These are phyloP conservation scores for Meyerozyma athensensis DNA, from an alignment of 1,139 yeast species.

Conservation along the genomic window DNA sequence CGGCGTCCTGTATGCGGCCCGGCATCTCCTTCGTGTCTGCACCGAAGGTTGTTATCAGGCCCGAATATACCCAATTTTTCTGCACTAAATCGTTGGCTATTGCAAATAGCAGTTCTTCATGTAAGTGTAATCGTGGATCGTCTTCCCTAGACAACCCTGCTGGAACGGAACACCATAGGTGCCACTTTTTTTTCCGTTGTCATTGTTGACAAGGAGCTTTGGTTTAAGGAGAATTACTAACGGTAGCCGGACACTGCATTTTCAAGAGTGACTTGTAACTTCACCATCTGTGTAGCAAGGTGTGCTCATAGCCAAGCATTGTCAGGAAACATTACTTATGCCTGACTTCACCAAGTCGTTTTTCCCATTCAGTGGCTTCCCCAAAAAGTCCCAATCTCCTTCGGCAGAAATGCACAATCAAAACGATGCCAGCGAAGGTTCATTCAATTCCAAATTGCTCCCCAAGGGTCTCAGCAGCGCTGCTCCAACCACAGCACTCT, in stretches of 20 bases:
- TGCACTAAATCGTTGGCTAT: not conserved
- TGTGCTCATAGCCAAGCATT: too few species aligned
- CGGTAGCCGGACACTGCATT: too few species aligned
- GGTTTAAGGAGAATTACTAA: too few species aligned
- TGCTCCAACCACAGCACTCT: constrained; percentile 65
- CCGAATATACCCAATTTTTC: not conserved
- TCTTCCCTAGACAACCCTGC: too few species aligned
- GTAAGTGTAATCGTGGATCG: not conserved
- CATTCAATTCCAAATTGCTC: constrained; percentile 22
- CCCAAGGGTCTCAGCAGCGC: constrained; percentile 31
- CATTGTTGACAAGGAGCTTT: too few species aligned
- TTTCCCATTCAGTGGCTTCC: constrained; percentile 52
- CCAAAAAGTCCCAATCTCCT: constrained; percentile 23
- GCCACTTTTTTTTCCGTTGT: too few species aligned
- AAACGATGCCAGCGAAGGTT: constrained; percentile 11
- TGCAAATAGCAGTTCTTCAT: not conserved
- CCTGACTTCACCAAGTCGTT: constrained; percentile 62
- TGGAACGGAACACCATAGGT: too few species aligned
- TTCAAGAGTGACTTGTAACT: too few species aligned
- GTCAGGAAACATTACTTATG: too few species aligned
- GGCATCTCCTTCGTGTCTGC: constrained; percentile 1
- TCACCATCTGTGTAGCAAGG: too few species aligned
- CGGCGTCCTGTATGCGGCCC: not conserved
- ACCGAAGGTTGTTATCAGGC: constrained; percentile 1
- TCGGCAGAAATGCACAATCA: constrained; percentile 5